Percentiles rank a stretch among this genome's conserved stretches.
Conservation (phyloP, 495 filamentous ascomycete genomes). For the Glonium stellatum region DNA sequence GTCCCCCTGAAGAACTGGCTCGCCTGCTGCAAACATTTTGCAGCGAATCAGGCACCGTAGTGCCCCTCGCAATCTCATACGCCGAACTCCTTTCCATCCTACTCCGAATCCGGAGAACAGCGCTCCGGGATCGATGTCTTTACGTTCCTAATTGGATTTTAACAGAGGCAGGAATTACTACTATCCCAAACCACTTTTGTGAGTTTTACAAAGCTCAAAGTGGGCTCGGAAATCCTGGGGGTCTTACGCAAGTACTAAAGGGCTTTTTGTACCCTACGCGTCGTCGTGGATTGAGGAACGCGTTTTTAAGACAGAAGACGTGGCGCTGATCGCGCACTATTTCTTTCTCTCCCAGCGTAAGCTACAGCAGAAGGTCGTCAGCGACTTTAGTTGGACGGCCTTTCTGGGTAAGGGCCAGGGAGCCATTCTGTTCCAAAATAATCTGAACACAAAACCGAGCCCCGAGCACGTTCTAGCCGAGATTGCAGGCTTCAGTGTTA, state of each 20-base stretch:
- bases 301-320: constrained; percentile 8
- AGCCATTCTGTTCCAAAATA: constrained; percentile 8
- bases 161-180: no score
- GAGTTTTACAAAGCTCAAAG: no score
- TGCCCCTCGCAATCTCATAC: constrained; percentile 3
- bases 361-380: constrained; percentile 15
- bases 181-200: no score
- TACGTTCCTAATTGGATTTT: no score
- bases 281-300: constrained; percentile 7
- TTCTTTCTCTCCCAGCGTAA: constrained; percentile 16
- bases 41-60: constrained; percentile 4
- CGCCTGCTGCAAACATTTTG: constrained; percentile 2
- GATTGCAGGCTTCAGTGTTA: constrained; percentile 5
- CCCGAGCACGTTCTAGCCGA: constrained; percentile 9
- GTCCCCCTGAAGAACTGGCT: background rate
- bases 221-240: no score
- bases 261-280: background rate
- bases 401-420: constrained; percentile 11
- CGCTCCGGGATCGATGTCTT: background rate
- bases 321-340: constrained; percentile 10
- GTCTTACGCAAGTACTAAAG: no score
- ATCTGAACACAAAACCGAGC: constrained; percentile 1
- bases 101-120: background rate
- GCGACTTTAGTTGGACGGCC: background rate
- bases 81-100: background rate